phyloP scores from a whole-genome alignment of 1,284 basidiomycete species.

The Sporisorium exsertum region DNA sequence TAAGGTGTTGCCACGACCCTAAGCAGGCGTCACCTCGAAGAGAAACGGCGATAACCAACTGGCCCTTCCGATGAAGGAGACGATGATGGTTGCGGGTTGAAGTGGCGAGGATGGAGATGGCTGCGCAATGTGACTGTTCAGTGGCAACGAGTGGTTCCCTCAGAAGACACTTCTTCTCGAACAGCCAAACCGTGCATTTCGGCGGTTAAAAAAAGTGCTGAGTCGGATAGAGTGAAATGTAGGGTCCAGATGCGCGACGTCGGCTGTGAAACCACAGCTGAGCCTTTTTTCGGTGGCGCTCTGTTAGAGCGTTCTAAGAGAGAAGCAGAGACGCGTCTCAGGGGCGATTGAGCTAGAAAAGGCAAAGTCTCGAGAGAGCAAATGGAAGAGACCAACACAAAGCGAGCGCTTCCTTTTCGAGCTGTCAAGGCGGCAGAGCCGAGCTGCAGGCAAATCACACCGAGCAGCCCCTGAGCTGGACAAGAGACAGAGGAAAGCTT shows the following conservation, averaged over 20 bases:
- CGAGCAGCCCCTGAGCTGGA: conserved; percentile 22
- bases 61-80: neutral
- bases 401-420: conserved; percentile 3
- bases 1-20: neutral
- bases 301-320: neutral
- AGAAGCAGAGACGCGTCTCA: conserved; percentile 10
- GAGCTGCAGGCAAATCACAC: neutral
- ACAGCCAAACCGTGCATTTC: neutral
- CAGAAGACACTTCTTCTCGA: neutral
- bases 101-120: neutral
- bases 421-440: neutral
- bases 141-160: neutral
- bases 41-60: neutral
- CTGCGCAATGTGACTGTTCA: neutral
- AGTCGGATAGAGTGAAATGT: neutral
- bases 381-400: conserved; percentile 34
- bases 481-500: neutral
- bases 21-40: neutral
- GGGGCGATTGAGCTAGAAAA: conserved; percentile 3
- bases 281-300: neutral
- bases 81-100: neutral
- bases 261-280: neutral
- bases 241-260: conserved; percentile 2
- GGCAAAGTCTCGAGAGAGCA: neutral
- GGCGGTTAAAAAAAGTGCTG: neutral